Base-by-base conservation (phyloP, 1,139 yeast genomes). In the Debaryomyces sp. region DNA sequence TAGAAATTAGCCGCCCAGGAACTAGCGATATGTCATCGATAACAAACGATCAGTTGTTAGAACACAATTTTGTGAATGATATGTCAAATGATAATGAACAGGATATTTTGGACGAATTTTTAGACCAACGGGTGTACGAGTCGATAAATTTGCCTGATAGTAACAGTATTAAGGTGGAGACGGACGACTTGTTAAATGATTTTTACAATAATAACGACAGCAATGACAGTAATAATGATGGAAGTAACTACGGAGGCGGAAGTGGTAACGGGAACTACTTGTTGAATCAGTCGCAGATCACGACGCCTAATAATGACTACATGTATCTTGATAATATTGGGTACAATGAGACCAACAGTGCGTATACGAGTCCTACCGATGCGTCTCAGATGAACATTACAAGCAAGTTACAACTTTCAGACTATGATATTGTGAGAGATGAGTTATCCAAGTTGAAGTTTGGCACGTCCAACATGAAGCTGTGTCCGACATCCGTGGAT, bases 61-160 rank as follows among this genome's bases (percentile, higher is more conserved):
- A 53, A 34, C 48, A 47, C 27, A 51, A 52, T 34, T 50, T 52
- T 23, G 39, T 48, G 32, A 47, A 21, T 18, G 47, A 42, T 22
- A 44, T 53, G 30, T 36, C 48, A 40, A 48, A 61, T 39, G 70
- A 70, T 23, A 41, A 41, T 13, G 74, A 71, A 46, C 76, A 71
- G 41, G 79, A 75, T 51, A 71, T 75, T 35, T 61, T 82, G 45
- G 84, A 80, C 55, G 87, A 82, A 61, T 81, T 82, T 55, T 67
- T 82, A 46, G 87, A 82, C 60, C 81, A 78, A 56, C 66, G 85
- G 48, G 77, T 81, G 2, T 81, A 79, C 53, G 84, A 78, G 27
- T 64, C 70, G 17, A 53, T 68, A 43, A 64, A 59, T 47, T 62
- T 70, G 3, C 71, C 71, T 3, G 60, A 52, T 13, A 35, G 49